Base-by-base conservation (phyloP, 805 yeast genomes). In the Teunomyces kruisii region DNA sequence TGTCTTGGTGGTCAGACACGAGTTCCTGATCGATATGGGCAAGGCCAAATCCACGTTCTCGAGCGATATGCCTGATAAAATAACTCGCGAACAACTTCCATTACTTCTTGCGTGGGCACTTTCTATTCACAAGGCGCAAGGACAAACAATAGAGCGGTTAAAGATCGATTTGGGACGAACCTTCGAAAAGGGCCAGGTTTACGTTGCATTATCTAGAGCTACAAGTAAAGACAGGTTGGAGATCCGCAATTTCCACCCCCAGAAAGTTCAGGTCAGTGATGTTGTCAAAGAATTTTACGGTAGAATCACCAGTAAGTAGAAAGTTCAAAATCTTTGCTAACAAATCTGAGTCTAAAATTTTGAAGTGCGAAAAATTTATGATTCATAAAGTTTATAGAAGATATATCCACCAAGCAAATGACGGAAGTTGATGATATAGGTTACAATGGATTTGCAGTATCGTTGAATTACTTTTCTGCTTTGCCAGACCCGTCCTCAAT, bases 101-200 rank as follows among this genome's bases (percentile, higher is more conserved):
- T 67, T 87, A 26, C 69, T 85, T 45, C 65, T 87, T 30, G 82
- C 94, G 17, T 87, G 94, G 94, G 90, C 95, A 0, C 62, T 87
- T 53, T 87, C 94, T 0, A 87, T 87, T 41, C 96, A 87, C 58
- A 87, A 87, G 59, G 80, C 94, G 0, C 96, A 87, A 60, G 96
- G 96, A 2, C 95, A 87, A 65, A 86, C 96, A 0, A 74, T 87
- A 37, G 81, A 79, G 33, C 63, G 88, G 49, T 82, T 87, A 3
- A 80, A 78, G 50, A 88, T 87, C 9, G 91, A 87, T 56, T 62
- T 87, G 39, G 70, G 76, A 19, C 78, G 73, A 50, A 77, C 81
- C 19, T 87, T 87, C 54, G 95, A 87, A 60, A 84, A 80, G 44
- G 96, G 96, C 15, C 96, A 87, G 55, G 89, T 85, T 3, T 87